These are phyloP conservation scores for Trichoderma asperellum DNA, from an alignment of 2,329 filamentous ascomycete genomes.

Conservation along the genomic window DNA sequence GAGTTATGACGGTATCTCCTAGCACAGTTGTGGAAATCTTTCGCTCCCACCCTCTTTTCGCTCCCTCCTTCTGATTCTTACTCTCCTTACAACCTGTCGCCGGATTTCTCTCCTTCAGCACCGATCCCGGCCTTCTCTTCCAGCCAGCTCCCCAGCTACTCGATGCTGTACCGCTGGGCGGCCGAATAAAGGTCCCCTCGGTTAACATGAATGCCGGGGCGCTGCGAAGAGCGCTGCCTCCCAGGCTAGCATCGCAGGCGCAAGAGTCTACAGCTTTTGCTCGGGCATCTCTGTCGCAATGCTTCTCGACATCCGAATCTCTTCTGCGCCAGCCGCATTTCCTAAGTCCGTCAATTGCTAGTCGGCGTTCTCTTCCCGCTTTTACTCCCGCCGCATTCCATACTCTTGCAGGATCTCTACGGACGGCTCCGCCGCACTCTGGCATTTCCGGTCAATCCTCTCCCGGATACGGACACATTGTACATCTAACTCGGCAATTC, in stretches of 20 bases:
- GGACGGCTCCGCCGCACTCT: not conserved
- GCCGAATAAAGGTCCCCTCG: constrained; percentile 34
- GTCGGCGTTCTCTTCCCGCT: not conserved
- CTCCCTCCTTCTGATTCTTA: constrained; percentile 1
- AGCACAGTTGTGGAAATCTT: constrained; percentile 8
- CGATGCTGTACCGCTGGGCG: constrained; percentile 40
- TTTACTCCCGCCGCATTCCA: constrained; percentile 24
- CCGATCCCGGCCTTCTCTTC: constrained; percentile 22
- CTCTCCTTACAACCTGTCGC: not conserved
- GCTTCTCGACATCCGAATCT: constrained; percentile 6
- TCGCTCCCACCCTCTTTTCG: constrained; percentile 24
- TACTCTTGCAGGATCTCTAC: constrained; percentile 5
- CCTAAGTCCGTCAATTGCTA: not conserved
- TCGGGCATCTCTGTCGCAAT: constrained; percentile 33
- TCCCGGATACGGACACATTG: constrained; percentile 25
- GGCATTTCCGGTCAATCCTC: constrained; percentile 6
- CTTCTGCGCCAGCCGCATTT: not conserved
- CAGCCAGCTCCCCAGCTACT: constrained; percentile 29
- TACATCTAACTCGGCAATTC: constrained; percentile 38
- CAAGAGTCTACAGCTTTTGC: constrained; percentile 34
- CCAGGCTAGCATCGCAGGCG: constrained; percentile 44
- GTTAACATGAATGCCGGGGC: constrained; percentile 53
- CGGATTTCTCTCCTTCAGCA: constrained; percentile 6
- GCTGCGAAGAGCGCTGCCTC: constrained; percentile 55
- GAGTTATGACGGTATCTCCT: constrained; percentile 41